Conservation (phyloP, 2,329 filamentous ascomycete species). For the Periconia sp. region DNA sequence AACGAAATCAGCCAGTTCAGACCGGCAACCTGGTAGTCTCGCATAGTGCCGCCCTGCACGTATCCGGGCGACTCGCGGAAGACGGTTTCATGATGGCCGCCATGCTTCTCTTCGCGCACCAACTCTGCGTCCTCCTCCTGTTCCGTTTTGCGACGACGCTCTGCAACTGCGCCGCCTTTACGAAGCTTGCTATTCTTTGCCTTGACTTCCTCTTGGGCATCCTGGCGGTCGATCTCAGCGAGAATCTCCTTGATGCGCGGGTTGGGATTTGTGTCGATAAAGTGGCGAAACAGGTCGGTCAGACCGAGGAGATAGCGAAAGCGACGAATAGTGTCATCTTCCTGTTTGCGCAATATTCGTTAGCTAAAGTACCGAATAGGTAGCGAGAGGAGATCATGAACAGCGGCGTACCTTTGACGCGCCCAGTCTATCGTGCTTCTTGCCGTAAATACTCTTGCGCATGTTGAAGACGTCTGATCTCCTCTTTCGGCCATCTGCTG, state of each 20-base stretch:
- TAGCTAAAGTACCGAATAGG: slow-evolving; percentile 8
- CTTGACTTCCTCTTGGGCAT: slow-evolving; percentile 72
- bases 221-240: slow-evolving; percentile 91
- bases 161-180: slow-evolving; percentile 81
- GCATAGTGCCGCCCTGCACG: slow-evolving; percentile 83
- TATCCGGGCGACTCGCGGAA: slow-evolving; percentile 95
- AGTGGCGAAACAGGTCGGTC: slow-evolving; percentile 97
- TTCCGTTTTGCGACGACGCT: slow-evolving; percentile 85
- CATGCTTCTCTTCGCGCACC: slow-evolving; percentile 83
- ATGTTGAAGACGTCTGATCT: slow-evolving; percentile 88
- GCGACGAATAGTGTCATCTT: slow-evolving; percentile 91
- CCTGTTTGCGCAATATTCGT: slow-evolving; percentile 56
- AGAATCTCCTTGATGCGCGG: slow-evolving; percentile 94
- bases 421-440: slow-evolving; percentile 90
- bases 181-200: slow-evolving; percentile 76
- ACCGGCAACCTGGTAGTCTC: slow-evolving; percentile 94
- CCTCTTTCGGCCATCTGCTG: slow-evolving; percentile 78
- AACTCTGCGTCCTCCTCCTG: slow-evolving; percentile 96
- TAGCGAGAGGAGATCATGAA: slow-evolving; percentile 1
- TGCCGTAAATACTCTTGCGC: slow-evolving; percentile 89
- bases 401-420: slow-evolving; percentile 83
- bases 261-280: slow-evolving; percentile 97
- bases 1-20: slow-evolving; percentile 98
- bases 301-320: slow-evolving; percentile 95
- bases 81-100: slow-evolving; percentile 77